A percentile compares a stretch with the other conserved stretches of the same genome.
Conservation (phyloP, 1,139 yeast genomes). For the Yamadazyma sp. region DNA sequence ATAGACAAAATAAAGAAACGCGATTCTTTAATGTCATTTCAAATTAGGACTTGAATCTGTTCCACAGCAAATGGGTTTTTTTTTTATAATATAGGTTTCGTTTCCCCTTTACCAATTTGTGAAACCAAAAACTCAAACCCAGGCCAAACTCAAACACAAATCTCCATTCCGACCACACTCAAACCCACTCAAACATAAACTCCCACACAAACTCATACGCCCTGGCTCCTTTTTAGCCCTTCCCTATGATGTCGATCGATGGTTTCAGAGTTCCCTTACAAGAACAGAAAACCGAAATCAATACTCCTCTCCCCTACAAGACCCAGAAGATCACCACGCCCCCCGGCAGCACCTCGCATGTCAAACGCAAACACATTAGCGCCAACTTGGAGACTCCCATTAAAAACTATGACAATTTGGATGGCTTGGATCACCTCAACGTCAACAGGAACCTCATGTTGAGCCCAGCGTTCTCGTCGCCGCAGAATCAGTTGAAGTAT, state of each 20-base stretch:
- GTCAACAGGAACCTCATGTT: conserved; percentile 18
- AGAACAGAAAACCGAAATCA: conserved; percentile 16
- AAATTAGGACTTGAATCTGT: not conserved
- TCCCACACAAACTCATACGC: not conserved
- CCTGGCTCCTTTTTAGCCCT: not conserved
- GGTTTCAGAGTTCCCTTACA: conserved; percentile 19
- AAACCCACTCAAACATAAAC: not conserved
- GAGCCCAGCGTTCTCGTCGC: conserved; percentile 54
- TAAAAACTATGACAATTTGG: conserved; percentile 12
- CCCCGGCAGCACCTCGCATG: conserved; percentile 25
- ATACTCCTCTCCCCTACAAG: conserved; percentile 17
- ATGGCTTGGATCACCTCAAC: conserved; percentile 4
- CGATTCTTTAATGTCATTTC: conserved; percentile 4
- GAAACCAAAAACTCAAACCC: not conserved
- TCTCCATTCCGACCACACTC: not conserved
- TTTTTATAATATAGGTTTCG: conserved; percentile 2
- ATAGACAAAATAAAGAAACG: conserved; percentile 4
- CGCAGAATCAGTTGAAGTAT: conserved; percentile 24
- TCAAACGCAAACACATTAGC: conserved; percentile 9
- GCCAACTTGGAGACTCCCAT: conserved; percentile 20
- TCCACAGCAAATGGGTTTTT: not conserved
- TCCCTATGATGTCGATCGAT: conserved; percentile 12
- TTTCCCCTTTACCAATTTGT: not conserved
- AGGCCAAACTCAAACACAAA: not conserved
- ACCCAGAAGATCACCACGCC: conserved; percentile 35